Evolutionary conservation across 495 filamentous ascomycete genomes (phyloP), one percentile per base, ranked within the genome.

Genomic region (Aspergillus homomorphus): DNA sequence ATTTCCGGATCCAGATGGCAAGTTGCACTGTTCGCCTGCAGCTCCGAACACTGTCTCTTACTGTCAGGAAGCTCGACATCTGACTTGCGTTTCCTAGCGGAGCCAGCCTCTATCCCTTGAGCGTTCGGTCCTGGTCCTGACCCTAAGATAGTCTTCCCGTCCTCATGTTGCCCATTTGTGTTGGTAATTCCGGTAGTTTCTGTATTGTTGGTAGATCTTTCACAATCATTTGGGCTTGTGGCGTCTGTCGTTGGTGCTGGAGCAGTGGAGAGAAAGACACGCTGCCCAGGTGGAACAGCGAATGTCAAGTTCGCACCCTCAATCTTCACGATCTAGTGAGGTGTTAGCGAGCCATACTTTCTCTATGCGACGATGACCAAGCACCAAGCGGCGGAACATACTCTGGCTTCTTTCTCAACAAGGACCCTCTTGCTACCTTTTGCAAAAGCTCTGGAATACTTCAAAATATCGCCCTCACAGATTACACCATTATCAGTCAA

Each of bases 401-500:
- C 79, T 66, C 69, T 73, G 14, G 64, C 72, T 48, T 83, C 80
- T 60, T 83, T 83, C 30, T 82, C 78, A 23, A 83, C 61, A 14
- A 73, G 22, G n/a, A 76, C 51, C 14, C 63, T 71, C 9, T 68
- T 57, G 1, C 57, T 49, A 2, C 65, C 63, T 26, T 59, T 69
- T 10, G 67, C 67, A 51, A 73, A 76, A 2, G 62, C 64, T 22
- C 74, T 71, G 1, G 66, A 62, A 58, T 72, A 80, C 57, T 66
- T 75, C 66, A 80, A 80, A 19, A 85, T 65, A 65, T 86, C 86
- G 2, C 79, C 82, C 7, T 70, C 61, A 45, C 67, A 71, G 53
- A 87, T 68, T 5, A 79, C 61, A 1, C 77, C 74, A 50, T 79
- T 69, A 30, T 76, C 69, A 41, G 78, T 66, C 46, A 84, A 61